Evolutionary conservation across 2,329 filamentous ascomycete species (phyloP), one percentile per base, ranked within the genome.

Genomic region (Parasarocladium wereldwijsianum): DNA sequence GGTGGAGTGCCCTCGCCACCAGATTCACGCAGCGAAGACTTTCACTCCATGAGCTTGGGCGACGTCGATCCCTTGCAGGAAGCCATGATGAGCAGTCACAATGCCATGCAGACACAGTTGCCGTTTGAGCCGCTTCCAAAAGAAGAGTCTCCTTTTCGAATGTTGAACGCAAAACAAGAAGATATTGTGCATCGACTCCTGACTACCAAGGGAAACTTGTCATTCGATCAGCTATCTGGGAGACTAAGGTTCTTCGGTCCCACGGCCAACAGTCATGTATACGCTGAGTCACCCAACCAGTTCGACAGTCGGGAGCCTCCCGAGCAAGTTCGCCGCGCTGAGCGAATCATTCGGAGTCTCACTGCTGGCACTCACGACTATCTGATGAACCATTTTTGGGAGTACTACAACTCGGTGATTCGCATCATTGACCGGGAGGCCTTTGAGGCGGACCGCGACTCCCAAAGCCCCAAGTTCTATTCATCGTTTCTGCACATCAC

Each of bases 231-330:
- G 35, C 45, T 64, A 2, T 62, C 55, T 13, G 62, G 62, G 4
- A 49, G 58, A n/a, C 41, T 64, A 5, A 54, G 62, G 15, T 68
- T 64, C 46, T 68, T 66, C 33, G 64, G 64, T 2, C 61, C 62
- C 2, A 66, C 63, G 4, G 63, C 62, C 28, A 67, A 66, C 43
- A 60, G 56, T 33, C 63, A 67, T 31, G 59, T 67, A 2, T 60
- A 65, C 35, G 60, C 60, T 4, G 52, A 54, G 18, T 43, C 52
- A 2, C 40, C 49, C 2, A 43, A 45, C 26, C 47, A 49, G n/a
- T 43, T 49, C 10, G 44, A 52, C 26, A 46, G 45, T 2, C 46
- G 49, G 10, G 57, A 62, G 32, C 49, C 54, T 4, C 49, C 56
- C 0, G 62, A 65, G 32, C 62, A 64, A 34, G 47, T 54, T 8